Percentiles rank a stretch among this genome's conserved stretches.
These are phyloP conservation scores for Fistulifera solaris DNA, from an alignment of 108 stramenopile species.

Conservation along the genomic window DNA sequence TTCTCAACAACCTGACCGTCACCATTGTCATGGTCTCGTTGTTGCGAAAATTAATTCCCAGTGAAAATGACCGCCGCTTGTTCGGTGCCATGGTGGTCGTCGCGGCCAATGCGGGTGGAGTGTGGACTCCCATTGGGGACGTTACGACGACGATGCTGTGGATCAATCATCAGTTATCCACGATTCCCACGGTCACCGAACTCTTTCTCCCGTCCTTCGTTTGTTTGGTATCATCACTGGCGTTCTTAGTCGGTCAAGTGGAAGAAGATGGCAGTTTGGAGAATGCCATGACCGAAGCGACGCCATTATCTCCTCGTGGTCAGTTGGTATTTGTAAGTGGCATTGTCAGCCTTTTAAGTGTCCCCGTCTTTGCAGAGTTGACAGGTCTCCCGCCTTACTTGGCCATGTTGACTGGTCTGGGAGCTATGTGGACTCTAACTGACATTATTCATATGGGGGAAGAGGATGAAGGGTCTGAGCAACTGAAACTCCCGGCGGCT, in stretches of 20 bases:
- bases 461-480: slow-evolving; percentile 51
- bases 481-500: slow-evolving; percentile 72
- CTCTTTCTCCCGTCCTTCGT: slow-evolving; percentile 82
- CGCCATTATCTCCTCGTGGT: slow-evolving; percentile 74
- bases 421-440: slow-evolving; percentile 89
- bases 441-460: slow-evolving; percentile 91
- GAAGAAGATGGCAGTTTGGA: slow-evolving; percentile 60
- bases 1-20: slow-evolving; percentile 90
- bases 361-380: slow-evolving; percentile 84
- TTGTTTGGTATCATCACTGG: slow-evolving; percentile 73
- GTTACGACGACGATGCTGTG: slow-evolving; percentile 95
- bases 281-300: slow-evolving; percentile 32
- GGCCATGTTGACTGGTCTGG: slow-evolving; percentile 90
- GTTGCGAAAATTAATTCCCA: slow-evolving; percentile 77
- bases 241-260: slow-evolving; percentile 74
- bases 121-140: slow-evolving; percentile 95
- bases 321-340: slow-evolving; percentile 84
- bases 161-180: slow-evolving; percentile 87
- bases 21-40: slow-evolving; percentile 92
- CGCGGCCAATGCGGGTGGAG: slow-evolving; percentile 92
- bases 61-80: slow-evolving; percentile 69
- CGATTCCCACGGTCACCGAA: slow-evolving; percentile 81
- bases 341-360: slow-evolving; percentile 69
- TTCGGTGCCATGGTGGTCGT: slow-evolving; percentile 93
- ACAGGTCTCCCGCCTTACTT: slow-evolving; percentile 91